Evolutionary conservation across 495 filamentous ascomycete genomes (phyloP).

Genomic region (Lepraria neglecta): DNA sequence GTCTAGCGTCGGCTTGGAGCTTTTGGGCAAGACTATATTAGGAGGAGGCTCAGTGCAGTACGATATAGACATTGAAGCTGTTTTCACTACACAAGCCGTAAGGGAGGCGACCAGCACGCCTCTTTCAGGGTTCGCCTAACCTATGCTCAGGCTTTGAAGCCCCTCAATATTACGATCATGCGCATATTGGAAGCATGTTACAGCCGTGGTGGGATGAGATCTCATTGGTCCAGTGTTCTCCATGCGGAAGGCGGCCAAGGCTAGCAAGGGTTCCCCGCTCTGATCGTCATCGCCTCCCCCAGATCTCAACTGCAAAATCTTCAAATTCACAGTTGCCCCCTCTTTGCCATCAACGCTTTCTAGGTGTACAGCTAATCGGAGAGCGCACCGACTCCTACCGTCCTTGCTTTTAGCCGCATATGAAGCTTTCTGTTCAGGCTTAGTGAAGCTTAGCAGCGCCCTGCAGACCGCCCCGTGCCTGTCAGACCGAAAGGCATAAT

Average conservation of each 20-base stretch:
- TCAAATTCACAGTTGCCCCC: background rate
- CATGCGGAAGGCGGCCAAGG: background rate
- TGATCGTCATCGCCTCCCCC: background rate
- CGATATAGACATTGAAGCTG: background rate
- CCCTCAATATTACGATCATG: background rate
- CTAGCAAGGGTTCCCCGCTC: constrained; percentile 15
- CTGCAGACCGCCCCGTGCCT: background rate
- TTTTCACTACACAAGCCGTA: background rate
- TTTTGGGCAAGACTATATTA: background rate
- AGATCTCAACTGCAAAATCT: background rate
- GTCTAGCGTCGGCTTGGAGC: background rate
- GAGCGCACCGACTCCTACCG: background rate
- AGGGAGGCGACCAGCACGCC: background rate
- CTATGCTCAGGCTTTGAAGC: too few relatives aligned
- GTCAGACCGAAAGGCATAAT: background rate
- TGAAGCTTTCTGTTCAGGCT: background rate
- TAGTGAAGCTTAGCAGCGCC: background rate
- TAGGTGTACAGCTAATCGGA: background rate
- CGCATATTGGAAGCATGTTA: background rate
- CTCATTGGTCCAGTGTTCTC: background rate
- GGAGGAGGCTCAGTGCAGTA: background rate
- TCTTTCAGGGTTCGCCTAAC: too few relatives aligned
- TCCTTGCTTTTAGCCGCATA: background rate
- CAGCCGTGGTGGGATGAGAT: background rate
- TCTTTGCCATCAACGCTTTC: background rate